phyloP scores from a whole-genome alignment of 805 yeast species.

The Schizosaccharomyces japonicus region DNA sequence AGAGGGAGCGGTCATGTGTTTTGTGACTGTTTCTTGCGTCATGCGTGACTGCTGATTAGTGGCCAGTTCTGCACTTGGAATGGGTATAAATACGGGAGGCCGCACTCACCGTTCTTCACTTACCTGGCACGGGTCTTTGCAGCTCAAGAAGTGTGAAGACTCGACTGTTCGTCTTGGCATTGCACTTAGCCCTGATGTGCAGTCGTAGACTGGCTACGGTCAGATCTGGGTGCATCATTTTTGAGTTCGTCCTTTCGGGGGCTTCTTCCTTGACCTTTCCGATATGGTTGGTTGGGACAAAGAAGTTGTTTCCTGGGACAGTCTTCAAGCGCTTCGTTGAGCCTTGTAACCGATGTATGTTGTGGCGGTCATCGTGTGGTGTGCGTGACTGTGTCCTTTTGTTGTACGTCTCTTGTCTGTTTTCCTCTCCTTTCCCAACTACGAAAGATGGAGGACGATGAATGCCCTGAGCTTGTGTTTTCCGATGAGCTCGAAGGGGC shows the following conservation, averaged over 20 bases:
- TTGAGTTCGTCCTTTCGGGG: constrained; percentile 3
- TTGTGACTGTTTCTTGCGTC: neutral
- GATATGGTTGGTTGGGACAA: neutral
- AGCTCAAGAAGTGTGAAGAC: constrained; percentile 1
- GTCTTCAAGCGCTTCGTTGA: too few species aligned
- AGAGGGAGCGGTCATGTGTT: neutral
- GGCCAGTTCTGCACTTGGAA: constrained; percentile 14
- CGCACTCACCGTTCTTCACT: constrained; percentile 3
- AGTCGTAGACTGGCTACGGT: constrained; percentile 5
- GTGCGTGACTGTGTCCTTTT: neutral
- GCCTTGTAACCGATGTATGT: too few species aligned
- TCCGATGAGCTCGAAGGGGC: neutral
- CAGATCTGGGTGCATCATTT: constrained; percentile 5
- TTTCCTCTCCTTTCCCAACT: neutral
- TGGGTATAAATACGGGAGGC: neutral
- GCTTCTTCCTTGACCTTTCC: neutral
- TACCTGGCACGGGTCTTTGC: constrained; percentile 4
- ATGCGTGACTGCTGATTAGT: neutral
- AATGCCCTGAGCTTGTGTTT: neutral
- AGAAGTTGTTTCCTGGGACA: neutral
- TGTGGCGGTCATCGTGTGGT: neutral
- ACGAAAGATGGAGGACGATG: neutral
- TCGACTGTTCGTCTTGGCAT: constrained; percentile 4
- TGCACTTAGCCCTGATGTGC: constrained; percentile 2
- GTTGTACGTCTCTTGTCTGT: neutral